phyloP scores from a whole-genome alignment of 306 rosid genomes.

The barrel medic (Medicago truncatula) region MtrunA17r5.0-ANR NC_053048.1:47930001-47930500 shows the following conservation, averaged over 20 bases:
- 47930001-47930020: not conserved
- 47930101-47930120: not conserved
- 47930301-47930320: too few species aligned
- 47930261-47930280: too few species aligned
- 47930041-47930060: not conserved
- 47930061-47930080: not conserved
- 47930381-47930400: slow-evolving; percentile 28
- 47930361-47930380: slow-evolving; percentile 16
- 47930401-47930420: not conserved
- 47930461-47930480: slow-evolving; percentile 49
- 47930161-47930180: not conserved
- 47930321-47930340: too few species aligned
- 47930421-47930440: slow-evolving; percentile 7
- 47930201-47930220: not conserved
- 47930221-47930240: not conserved
- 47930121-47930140: not conserved
- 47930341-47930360: slow-evolving; percentile 14
- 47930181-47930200: not conserved
- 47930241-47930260: too few species aligned
- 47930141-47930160: not conserved
- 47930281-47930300: too few species aligned
- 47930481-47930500: slow-evolving; percentile 44
- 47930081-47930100: not conserved
- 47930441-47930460: slow-evolving; percentile 47
- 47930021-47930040: not conserved